Evolutionary conservation across 2,329 filamentous ascomycete genomes (phyloP), one percentile per base, ranked within the genome.

Genomic region (Alternaria triticimaculans): DNA sequence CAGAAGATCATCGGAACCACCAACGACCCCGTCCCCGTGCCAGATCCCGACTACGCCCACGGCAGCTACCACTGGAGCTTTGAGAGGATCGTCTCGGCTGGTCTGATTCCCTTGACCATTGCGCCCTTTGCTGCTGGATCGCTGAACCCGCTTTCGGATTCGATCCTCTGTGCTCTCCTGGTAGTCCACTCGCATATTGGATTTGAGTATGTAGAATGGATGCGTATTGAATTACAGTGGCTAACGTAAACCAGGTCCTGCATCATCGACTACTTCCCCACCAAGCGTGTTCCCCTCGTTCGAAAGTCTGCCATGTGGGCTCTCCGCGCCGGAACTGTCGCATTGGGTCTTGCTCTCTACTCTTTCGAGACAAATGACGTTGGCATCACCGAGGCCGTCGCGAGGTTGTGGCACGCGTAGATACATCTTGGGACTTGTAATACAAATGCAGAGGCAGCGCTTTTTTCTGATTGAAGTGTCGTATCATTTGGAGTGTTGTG

Each of bases 281-380:
- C 81, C 69, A 86, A 87, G 78, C 86, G 89, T 74, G 86, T 92
- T 71, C 92, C 94, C 55, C 88, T 86, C 70, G 82, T 88, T 64
- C 88, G 88, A 79, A 89, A 88, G 77, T 58, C 84, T n/a, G 86
- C 90, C 79, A 88, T 87, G 81, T 98, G 94, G 94, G 84, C 86
- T 41, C 88, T 98, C 67, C 94, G 94, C 76, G 83, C 86, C 49
- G 90, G 88, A 64, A 97, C 96, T 11, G 85, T 95, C 62, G 84
- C 93, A 56, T 92, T 94, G 67, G 94, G 92, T 55, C 87, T 97
- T 70, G 94, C 94, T 62, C 87, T 98, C 76, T 99, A 99, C 84
- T 95, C 98, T 82, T 98, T 98, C 76, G 96, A 99, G 89, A 99
- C 96, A 30, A 98, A 97, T 78, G 96, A 99, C 73, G 93, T 99